These are phyloP conservation scores for Pythium guiyangense DNA, from an alignment of 352 stramenopile species.

Conservation along the genomic window DNA sequence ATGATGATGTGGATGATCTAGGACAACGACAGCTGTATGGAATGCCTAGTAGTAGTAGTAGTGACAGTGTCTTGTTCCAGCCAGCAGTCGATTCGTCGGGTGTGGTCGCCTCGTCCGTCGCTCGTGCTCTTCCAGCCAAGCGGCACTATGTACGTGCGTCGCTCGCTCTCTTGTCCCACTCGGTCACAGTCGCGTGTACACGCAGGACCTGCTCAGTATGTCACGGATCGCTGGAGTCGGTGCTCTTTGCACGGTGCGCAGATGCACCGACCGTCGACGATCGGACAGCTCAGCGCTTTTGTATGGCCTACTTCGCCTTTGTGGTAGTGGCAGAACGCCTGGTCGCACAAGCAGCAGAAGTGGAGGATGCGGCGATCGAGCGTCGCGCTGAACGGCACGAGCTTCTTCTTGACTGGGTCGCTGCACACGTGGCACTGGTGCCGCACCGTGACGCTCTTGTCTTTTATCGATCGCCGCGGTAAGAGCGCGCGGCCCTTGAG, in stretches of 20 bases:
- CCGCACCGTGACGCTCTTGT: slow-evolving; percentile 33
- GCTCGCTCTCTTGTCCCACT: no score
- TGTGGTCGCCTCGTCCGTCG: no score
- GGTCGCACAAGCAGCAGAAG: slow-evolving; percentile 77
- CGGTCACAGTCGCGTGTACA: background rate
- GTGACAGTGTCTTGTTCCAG: background rate
- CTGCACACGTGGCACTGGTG: slow-evolving; percentile 78
- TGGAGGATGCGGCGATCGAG: slow-evolving; percentile 72
- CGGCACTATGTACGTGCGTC: no score
- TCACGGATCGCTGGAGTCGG: slow-evolving; percentile 44
- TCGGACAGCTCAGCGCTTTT: slow-evolving; percentile 72
- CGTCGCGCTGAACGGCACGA: slow-evolving; percentile 54
- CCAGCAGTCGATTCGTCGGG: background rate
- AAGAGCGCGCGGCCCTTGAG: slow-evolving; percentile 54
- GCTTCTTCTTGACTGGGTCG: slow-evolving; percentile 58
- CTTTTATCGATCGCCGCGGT: slow-evolving; percentile 31
- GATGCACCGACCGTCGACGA: slow-evolving; percentile 73
- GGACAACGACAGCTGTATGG: background rate
- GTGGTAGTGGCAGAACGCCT: slow-evolving; percentile 83
- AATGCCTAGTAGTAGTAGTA: background rate
- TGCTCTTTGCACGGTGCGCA: slow-evolving; percentile 66
- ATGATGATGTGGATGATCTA: slow-evolving; percentile 90
- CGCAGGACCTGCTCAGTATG: no score
- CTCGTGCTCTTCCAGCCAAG: no score
- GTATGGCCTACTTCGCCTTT: slow-evolving; percentile 75